Evolutionary conservation across 2,329 filamentous ascomycete genomes (phyloP).

Genomic region (Epichloe bromicola): DNA sequence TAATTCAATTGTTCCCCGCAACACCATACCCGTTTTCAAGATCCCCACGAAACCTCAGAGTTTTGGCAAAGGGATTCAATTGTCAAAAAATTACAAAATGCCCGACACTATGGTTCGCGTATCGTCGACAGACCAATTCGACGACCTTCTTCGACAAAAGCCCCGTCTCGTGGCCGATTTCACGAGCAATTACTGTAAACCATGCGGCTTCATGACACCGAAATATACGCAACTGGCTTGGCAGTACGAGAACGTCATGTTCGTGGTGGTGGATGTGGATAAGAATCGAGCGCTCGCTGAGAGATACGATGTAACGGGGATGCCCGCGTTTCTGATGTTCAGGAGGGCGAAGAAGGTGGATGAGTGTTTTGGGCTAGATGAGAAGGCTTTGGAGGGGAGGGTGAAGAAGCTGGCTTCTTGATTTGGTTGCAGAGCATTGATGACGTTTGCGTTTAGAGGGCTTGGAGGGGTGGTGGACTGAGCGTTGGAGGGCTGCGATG

Average conservation of each 20-base stretch:
- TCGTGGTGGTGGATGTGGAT: constrained; percentile 89
- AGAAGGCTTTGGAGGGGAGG: background rate
- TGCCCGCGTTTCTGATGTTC: constrained; percentile 86
- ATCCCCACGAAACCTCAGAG: no score
- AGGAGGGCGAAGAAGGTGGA: constrained; percentile 60
- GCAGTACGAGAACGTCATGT: constrained; percentile 48
- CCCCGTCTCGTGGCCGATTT: constrained; percentile 64
- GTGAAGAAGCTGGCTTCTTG: constrained; percentile 1
- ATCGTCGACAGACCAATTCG: constrained; percentile 31
- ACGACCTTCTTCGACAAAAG: constrained; percentile 31
- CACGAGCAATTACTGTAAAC: constrained; percentile 69
- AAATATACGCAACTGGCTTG: constrained; percentile 30
- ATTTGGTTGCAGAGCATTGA: constrained; percentile 13
- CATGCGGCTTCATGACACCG: constrained; percentile 84
- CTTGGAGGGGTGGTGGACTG: no score
- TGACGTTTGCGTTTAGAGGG: background rate
- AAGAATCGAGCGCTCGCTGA: constrained; percentile 60
- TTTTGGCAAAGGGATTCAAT: no score
- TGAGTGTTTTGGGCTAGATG: constrained; percentile 24
- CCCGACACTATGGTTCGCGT: background rate
- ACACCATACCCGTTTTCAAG: no score
- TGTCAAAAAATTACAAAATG: background rate
- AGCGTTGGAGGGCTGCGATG: background rate
- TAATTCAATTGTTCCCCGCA: no score
- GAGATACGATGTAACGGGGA: constrained; percentile 71